Conservation (phyloP, 495 filamentous ascomycete genomes). For the Pseudevernia furfuracea region DNA sequence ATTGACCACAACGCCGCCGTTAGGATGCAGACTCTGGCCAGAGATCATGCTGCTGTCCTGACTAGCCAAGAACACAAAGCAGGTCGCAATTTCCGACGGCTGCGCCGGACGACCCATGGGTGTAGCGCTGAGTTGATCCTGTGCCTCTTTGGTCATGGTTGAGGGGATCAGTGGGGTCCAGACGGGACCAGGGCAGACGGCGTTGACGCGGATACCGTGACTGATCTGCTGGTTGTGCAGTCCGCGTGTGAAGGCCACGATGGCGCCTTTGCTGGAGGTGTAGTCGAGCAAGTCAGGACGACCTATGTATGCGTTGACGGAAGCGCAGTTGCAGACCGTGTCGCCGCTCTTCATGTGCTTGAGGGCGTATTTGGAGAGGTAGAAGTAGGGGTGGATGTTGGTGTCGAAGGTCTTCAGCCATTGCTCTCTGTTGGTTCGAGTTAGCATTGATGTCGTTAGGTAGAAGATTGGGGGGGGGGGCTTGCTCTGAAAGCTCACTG, state of each 20-base stretch:
- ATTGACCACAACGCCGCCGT: constrained; percentile 57
- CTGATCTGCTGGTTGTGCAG: constrained; percentile 66
- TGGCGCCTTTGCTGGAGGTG: constrained; percentile 75
- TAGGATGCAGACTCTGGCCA: constrained; percentile 59
- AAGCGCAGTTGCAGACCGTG: constrained; percentile 79
- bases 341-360: constrained; percentile 68
- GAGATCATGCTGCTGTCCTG: constrained; percentile 62
- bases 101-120: constrained; percentile 76
- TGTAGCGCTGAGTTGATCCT: constrained; percentile 60
- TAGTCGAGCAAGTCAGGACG: constrained; percentile 80
- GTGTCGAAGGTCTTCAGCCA: constrained; percentile 69
- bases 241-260: constrained; percentile 71
- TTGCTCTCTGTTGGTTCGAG: constrained; percentile 49
- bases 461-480: constrained; percentile 15
- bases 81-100: constrained; percentile 73
- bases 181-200: constrained; percentile 71
- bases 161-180: constrained; percentile 80
- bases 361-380: constrained; percentile 68
- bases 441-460: constrained; percentile 9
- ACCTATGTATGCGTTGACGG: constrained; percentile 74
- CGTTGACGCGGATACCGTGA: constrained; percentile 75
- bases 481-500: constrained; percentile 61
- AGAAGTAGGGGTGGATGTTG: constrained; percentile 70
- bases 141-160: constrained; percentile 63
- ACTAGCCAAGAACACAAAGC: constrained; percentile 78